Base-by-base conservation (phyloP, 1,284 basidiomycete species). In the Xerocomus minutiporus region DNA sequence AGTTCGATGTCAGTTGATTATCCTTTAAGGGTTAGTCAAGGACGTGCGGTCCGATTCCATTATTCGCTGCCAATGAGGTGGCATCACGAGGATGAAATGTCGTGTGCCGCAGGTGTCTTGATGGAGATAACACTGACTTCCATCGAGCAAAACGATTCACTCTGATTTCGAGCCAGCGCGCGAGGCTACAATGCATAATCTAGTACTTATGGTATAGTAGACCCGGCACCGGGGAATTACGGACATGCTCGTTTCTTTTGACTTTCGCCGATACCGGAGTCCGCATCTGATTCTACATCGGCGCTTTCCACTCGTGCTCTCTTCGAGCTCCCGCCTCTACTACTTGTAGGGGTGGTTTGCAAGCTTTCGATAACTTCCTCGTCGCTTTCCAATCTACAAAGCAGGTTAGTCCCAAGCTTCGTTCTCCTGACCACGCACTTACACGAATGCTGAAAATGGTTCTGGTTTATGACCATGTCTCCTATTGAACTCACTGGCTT, bases 31-130 rank as follows among this genome's bases (percentile, higher is more conserved):
- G 78, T 84, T 31, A 70, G 88, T 59, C 86, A 90, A 25, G 65
- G 79, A 90, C 53, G 84, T 93, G 13, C 82, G 84, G 41, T 86
- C 88, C 13, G 91, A 81, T 86, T 73, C 73, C 74, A 6, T 25
- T 91, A 5, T 81, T 82, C 53, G 84, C 87, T 29, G 85, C 84
- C 11, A 75, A 78, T 55, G 75, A 86, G 59, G 83, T 92, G 9
- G 82, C 86, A 29, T 76, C 50, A 74, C 29, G 35, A 38, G 40
- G 44, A 28, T 39, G 4, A 34, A 34, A 35, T 57, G 36, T 20
- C 20, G 20, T 20, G 20, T 20, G 20, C 20, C 20, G 20, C 20
- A 20, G 20, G 20, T 20, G 20, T 20, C 20, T 20, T 20, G 20
- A 20, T 20, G 20, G 20, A 20, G 20, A 20, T 20, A 20, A 20